Base-by-base conservation (phyloP, 2,329 filamentous ascomycete genomes). In the Cercospora nicotianae region DNA sequence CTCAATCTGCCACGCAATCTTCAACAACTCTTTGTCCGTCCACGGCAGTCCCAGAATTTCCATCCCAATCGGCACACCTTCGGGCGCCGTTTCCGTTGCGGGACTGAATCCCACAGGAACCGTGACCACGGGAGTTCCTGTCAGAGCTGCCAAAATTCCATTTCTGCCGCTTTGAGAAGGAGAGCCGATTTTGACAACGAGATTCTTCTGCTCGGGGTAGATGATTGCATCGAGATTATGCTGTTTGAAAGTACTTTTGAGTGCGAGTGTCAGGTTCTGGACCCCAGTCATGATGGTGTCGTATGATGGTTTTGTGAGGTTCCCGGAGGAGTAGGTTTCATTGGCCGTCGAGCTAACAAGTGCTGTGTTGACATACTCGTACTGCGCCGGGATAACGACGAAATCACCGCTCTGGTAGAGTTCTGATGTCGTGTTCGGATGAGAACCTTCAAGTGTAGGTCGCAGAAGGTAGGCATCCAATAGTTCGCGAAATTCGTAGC, bases 131-230 rank as follows among this genome's bases (percentile, higher is more conserved):
- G 85, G 85, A 4, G 75, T 79, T 0, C 85, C 85, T 1, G 85
- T 86, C 63, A 87, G 73, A 0, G 85, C 84, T 2, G 84, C 86
- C 1, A 87, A 73, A 58, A 87, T 85, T 2, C 85, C 86, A 70
- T 87, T 90, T 2, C 88, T 80, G 1, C 87, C 87, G n/a, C 79
- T 79, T 77, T 90, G 88, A 0, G 82, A 84, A 0, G 84, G 80
- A 0, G 83, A 82, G 3, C 87, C 87, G 26, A 89, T 76, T 57
- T 83, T 83, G 2, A 89, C 87, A 5, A 88, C 86, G 1, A 90
- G 82, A 64, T 89, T 89, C 73, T 84, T 84, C 73, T 90, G 88
- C 74, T 90, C 84, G 0, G 88, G 88, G 76, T 90, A 90, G 72
- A 89, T 83, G 39, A 90, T 72, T 0, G 85, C 87, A 73, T 89